Base-by-base conservation (phyloP, 164 flowering plant genomes). In the Taxillus chinensis region DNA sequence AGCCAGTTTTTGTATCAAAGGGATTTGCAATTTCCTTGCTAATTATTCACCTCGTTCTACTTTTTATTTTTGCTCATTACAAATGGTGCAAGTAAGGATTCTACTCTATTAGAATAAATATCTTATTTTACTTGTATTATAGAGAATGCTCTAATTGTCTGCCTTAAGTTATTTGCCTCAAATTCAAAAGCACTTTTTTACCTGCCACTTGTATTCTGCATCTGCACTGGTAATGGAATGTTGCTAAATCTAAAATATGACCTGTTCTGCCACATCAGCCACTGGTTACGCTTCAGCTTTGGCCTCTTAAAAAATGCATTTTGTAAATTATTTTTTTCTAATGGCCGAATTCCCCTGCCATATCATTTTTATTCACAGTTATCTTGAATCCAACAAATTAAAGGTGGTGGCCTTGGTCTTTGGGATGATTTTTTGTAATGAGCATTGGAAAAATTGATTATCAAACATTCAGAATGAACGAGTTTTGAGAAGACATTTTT, bases 41-140 rank as follows among this genome's bases (percentile, higher is more conserved):
- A 75, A 72, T 76, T 69, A 69, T 73, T 60, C 97, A 90, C 71
- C 90, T 93, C 37, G 41, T 64, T 3, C 67, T 90, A 39, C 92
- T 93, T 57, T 52, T 65, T 17, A 71, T 62, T 13, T 90, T 93
- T 76, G 83, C 95, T 45, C 89, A 93, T 68, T 79, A 70, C 64
- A 85, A 68, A 75, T 90, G 98, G 98, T 93, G 91, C 95, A 89
- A 80, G 98, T 90, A 76, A 78, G 89, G 81, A 51, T 51, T 13
- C 13, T 49, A 11, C 17, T 61, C 8, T 8, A 6, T 27, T 0
- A 27, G 27, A 27, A 27, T 27, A 27, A 27, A 27, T 27, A 27
- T 27, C 27, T 27, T 27, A 27, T 27, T 27, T 27, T 27, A 27
- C 27, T 27, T 27, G 27, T 27, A 27, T 27, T 27, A 27, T 2